phyloP scores from a whole-genome alignment of 352 stramenopile species.

The Pythium volutum region DNA sequence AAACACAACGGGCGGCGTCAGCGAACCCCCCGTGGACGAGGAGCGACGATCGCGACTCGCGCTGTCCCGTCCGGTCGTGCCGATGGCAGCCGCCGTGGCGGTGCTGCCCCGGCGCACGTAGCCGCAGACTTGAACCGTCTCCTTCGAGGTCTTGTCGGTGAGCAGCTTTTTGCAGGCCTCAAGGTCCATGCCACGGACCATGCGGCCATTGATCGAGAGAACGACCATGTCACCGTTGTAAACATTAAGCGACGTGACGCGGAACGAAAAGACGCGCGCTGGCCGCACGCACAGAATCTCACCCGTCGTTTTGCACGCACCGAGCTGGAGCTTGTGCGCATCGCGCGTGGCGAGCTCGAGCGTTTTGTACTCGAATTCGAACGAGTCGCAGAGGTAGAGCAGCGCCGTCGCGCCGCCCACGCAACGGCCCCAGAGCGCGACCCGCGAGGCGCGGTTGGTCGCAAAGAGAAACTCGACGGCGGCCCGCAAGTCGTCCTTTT shows the following conservation, averaged over 20 bases:
- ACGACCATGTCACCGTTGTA: slow-evolving; percentile 66
- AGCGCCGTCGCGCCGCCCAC: slow-evolving; percentile 55
- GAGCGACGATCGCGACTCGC: background rate
- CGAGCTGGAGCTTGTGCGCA: slow-evolving; percentile 40
- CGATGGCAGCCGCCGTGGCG: background rate
- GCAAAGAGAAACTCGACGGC: slow-evolving; percentile 69
- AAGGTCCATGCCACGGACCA: slow-evolving; percentile 40
- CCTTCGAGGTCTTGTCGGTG: slow-evolving; percentile 13
- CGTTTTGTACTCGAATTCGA: slow-evolving; percentile 48
- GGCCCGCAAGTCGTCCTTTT: slow-evolving; percentile 56
- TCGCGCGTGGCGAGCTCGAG: slow-evolving; percentile 37
- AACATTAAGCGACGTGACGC: slow-evolving; percentile 53
- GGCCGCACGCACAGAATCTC: slow-evolving; percentile 53
- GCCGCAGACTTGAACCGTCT: slow-evolving; percentile 27
- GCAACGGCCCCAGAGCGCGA: slow-evolving; percentile 67
- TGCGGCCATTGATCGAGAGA: slow-evolving; percentile 48
- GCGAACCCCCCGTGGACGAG: background rate
- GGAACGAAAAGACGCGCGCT: slow-evolving; percentile 43
- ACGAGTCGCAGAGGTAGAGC: slow-evolving; percentile 44
- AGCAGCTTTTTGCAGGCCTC: slow-evolving; percentile 42
- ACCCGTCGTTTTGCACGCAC: slow-evolving; percentile 36
- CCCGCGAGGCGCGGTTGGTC: slow-evolving; percentile 42
- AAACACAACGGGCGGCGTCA: slow-evolving; percentile 43
- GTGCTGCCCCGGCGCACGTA: slow-evolving; percentile 17
- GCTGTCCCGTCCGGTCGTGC: background rate